Evolutionary conservation across 1,284 basidiomycete species (phyloP), one percentile per base, ranked within the genome.

Genomic region (Heimioporus retisporus): DNA sequence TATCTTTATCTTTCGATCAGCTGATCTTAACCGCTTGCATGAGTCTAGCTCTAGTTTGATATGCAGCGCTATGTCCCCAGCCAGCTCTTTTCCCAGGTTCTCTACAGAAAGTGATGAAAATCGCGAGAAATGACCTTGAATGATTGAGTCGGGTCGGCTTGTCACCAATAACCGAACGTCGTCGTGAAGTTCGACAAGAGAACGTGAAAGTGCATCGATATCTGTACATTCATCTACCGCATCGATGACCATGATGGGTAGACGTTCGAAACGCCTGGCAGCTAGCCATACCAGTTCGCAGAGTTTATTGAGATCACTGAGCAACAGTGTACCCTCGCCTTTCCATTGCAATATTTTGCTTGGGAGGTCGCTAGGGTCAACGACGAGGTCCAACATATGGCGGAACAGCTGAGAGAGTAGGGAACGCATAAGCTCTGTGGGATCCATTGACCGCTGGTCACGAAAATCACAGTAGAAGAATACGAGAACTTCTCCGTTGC

Each of bases 401-500:
- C 44, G 28, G 6, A 59, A 25, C 10, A 66, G 40, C n/a, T 65
- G 61, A 8, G 62, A 60, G 28, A 66, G 48, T 6, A 63, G 19
- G 40, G 61, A 63, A 7, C 48, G 61, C 48, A 63, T 63, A 4
- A 58, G 2, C 23, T 62, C 54, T 0, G 61, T 50, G n/a, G 61
- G 16, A 28, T 31, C 28, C 10, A 21, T 62, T 4, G 61, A 57
- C 6, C 56, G 55, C 55, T 63, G n/a, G 19, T 64, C 40, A 28
- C 43, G 54, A 19, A 65, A 66, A 46, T 64, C 58, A 25, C 54
- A 66, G 54, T 66, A 65, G 19, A 66, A 66, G 46, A 56, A 66
- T 21, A 46, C 40, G 1, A 64, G 18, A 6, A 56, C 54, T 57
- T 66, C 62, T 21, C 44, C 42, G 2, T 46, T 18, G 42, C n/a